A percentile compares a stretch with the other conserved stretches of the same genome.
Conservation (phyloP, 306 rosid genomes). For the Hylodesmum podocarpum region DNA sequence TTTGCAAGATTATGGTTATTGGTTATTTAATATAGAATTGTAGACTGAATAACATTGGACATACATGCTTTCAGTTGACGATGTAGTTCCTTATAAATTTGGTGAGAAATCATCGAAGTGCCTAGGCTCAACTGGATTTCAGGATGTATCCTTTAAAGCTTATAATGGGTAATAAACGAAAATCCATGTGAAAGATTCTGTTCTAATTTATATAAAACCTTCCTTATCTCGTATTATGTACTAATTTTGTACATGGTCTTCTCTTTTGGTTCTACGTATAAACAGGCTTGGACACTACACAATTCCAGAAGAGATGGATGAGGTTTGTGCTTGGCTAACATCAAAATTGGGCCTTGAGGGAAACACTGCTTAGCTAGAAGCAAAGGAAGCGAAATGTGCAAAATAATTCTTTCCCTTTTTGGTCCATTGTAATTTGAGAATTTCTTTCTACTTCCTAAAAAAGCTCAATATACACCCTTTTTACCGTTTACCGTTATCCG, state of each 20-base stretch:
- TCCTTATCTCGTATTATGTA: not conserved
- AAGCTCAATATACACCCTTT: too few relatives aligned
- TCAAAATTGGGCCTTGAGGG: slow-evolving; percentile 84
- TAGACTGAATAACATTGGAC: not conserved
- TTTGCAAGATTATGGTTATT: not conserved
- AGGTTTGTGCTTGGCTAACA: slow-evolving; percentile 75
- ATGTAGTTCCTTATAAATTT: slow-evolving; percentile 70
- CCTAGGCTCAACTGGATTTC: slow-evolving; percentile 63
- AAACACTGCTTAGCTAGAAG: slow-evolving; percentile 39
- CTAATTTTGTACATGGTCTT: not conserved
- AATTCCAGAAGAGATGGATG: slow-evolving; percentile 90
- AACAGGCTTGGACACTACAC: slow-evolving; percentile 94
- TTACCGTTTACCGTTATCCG: too few relatives aligned
- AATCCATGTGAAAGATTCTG: not conserved
- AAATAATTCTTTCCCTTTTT: not conserved
- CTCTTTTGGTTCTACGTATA: not conserved
- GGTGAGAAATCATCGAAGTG: slow-evolving; percentile 84
- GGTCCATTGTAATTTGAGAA: not conserved
- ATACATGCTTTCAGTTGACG: slow-evolving; percentile 63
- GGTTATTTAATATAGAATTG: slow-evolving; percentile 16
- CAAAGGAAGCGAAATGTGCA: not conserved
- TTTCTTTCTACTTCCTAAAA: too few relatives aligned
- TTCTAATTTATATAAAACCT: not conserved
- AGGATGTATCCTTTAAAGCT: slow-evolving; percentile 74
- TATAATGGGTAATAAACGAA: slow-evolving; percentile 57